These are phyloP conservation scores for maize (Zea mays) DNA, from an alignment of 176 grass and related monocot genomes.

Conservation along the genomic window Zm-B73-REFERENCE-NAM-5.0 NC_050102.1:152704001-152704500, in stretches of 20 bases:
- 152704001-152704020: conserved; percentile 18
- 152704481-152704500: conserved; percentile 21
- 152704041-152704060: conserved; percentile 54
- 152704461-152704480: conserved; percentile 22
- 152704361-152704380: not conserved
- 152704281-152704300: conserved; percentile 39
- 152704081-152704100: conserved; percentile 26
- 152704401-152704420: not conserved
- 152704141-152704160: not conserved
- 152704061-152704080: conserved; percentile 67
- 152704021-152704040: conserved; percentile 19
- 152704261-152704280: conserved; percentile 24
- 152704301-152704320: conserved; percentile 27
- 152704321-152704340: conserved; percentile 15
- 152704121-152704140: conserved; percentile 45
- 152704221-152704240: conserved; percentile 47
- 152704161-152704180: conserved; percentile 36
- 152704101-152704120: not conserved
- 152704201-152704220: conserved; percentile 39
- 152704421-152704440: not conserved
- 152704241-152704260: not conserved
- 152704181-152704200: conserved; percentile 40
- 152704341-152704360: conserved; percentile 8
- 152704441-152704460: not conserved
- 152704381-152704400: not conserved